phyloP scores from a whole-genome alignment of 2,329 filamentous ascomycete genomes.

The Xylaria sp. region DNA sequence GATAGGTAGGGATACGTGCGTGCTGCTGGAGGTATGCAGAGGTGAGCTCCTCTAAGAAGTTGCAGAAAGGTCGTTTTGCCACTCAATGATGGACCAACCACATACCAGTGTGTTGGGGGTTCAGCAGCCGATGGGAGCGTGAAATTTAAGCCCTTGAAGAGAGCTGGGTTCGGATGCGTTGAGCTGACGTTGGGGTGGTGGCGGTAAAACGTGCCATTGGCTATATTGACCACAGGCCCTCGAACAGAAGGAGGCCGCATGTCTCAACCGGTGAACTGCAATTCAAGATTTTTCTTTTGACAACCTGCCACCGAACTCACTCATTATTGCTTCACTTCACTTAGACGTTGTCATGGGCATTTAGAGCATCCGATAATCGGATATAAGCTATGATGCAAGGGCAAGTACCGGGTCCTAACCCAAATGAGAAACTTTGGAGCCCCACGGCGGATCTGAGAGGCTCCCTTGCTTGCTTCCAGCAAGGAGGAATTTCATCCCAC shows the following conservation, averaged over 20 bases:
- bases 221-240: conserved; percentile 75
- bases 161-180: conserved; percentile 70
- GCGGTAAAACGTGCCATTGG: conserved; percentile 85
- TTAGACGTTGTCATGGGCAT: not conserved
- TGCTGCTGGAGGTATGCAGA: conserved; percentile 79
- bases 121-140: conserved; percentile 69
- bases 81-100: conserved; percentile 81
- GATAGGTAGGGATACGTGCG: conserved; percentile 83
- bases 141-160: conserved; percentile 80
- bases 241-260: conserved; percentile 54
- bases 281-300: not conserved
- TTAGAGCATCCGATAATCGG: conserved; percentile 39
- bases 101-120: conserved; percentile 76
- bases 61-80: conserved; percentile 87
- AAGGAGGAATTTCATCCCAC: no score
- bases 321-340: not conserved
- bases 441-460: not conserved
- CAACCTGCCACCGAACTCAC: no score
- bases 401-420: conserved; percentile 10
- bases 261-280: not conserved
- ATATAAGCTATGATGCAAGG: conserved; percentile 37
- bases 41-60: conserved; percentile 77
- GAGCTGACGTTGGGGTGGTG: conserved; percentile 70
- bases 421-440: not conserved
- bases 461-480: not conserved